Percentiles rank a stretch among this genome's conserved stretches.
Evolutionary conservation across 1,139 yeast genomes (phyloP).

Genomic region (Diutina mesorugosa): DNA sequence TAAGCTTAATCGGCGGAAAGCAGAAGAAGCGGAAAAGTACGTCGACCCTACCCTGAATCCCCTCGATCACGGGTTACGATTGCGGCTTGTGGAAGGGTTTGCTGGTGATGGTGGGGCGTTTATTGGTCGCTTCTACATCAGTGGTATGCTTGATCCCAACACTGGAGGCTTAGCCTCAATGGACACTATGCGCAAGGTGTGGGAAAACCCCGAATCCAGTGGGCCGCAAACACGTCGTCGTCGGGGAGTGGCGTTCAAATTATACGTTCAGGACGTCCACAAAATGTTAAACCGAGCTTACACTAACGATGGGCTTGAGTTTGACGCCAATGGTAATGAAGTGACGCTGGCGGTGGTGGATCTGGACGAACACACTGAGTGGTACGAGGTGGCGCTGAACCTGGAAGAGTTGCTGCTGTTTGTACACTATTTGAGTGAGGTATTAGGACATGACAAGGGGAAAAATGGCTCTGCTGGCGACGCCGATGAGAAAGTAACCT

Average conservation of each 20-base stretch:
- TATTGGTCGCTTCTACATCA: background rate
- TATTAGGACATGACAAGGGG: background rate
- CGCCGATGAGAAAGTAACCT: background rate
- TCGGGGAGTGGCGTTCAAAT: background rate
- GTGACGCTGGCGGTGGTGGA: background rate
- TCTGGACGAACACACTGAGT: background rate
- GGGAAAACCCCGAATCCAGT: background rate
- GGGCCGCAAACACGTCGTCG: background rate
- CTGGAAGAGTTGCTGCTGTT: background rate
- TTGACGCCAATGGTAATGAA: background rate
- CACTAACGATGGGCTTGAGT: background rate
- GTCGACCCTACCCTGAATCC: background rate
- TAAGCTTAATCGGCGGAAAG: background rate
- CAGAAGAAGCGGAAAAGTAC: constrained; percentile 1
- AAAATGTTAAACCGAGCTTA: background rate
- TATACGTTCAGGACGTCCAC: constrained; percentile 1
- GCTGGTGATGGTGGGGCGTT: constrained; percentile 1
- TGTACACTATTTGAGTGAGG: background rate
- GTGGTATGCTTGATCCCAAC: background rate
- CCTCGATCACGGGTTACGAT: background rate
- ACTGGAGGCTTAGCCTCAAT: background rate
- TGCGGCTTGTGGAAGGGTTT: background rate
- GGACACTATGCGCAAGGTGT: background rate
- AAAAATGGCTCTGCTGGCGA: background rate
- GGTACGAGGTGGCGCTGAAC: constrained; percentile 1